Evolutionary conservation across 768 basidiomycete genomes (phyloP).

Genomic region (Chalciporus piperatus): DNA sequence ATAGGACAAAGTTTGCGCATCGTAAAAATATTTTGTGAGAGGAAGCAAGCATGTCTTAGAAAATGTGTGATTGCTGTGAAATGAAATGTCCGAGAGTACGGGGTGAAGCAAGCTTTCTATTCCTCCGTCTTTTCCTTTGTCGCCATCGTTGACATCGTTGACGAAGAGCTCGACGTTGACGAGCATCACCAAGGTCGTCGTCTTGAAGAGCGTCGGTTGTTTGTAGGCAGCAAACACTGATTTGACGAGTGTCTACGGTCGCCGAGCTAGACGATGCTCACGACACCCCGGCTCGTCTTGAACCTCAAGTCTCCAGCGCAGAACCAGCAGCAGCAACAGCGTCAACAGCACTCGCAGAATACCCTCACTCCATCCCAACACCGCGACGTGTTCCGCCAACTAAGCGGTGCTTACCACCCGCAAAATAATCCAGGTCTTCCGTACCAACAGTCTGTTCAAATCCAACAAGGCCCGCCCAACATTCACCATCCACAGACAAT

Average conservation of each 20-base stretch:
- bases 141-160: slow-evolving; percentile 6
- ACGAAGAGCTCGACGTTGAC: slow-evolving; percentile 2
- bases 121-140: slow-evolving; percentile 7
- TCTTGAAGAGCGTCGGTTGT: slow-evolving; percentile 27
- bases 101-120: slow-evolving; percentile 6
- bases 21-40: not conserved
- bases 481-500: slow-evolving; percentile 42
- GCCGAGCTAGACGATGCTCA: slow-evolving; percentile 28
- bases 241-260: slow-evolving; percentile 19
- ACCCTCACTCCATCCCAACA: slow-evolving; percentile 26
- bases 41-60: not conserved
- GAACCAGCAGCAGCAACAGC: slow-evolving; percentile 15
- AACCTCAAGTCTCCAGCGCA: slow-evolving; percentile 32
- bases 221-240: slow-evolving; percentile 33
- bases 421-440: slow-evolving; percentile 17
- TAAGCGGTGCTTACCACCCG: slow-evolving; percentile 30
- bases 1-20: not conserved
- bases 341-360: slow-evolving; percentile 26
- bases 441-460: slow-evolving; percentile 1
- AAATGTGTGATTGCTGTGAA: slow-evolving; percentile 3
- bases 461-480: slow-evolving; percentile 29
- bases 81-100: not conserved
- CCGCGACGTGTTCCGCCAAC: slow-evolving; percentile 29
- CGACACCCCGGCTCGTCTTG: slow-evolving; percentile 32
- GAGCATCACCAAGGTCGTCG: not conserved